Percentiles rank a stretch among this genome's conserved stretches.
phyloP scores from a whole-genome alignment of 768 basidiomycete genomes.

The Termitomyces sp. region DNA sequence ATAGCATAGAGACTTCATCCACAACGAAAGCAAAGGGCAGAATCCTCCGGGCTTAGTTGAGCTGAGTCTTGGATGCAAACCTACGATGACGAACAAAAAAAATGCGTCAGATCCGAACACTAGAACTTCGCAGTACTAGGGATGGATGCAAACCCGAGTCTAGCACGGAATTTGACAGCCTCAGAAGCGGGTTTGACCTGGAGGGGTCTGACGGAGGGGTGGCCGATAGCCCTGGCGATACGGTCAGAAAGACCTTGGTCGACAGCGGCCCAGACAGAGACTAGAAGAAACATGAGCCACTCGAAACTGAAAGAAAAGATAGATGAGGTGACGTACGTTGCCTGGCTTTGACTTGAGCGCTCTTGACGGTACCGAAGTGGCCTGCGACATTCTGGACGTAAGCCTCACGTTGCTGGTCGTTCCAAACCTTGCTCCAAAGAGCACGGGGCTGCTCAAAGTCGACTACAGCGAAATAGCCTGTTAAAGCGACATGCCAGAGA shows the following conservation, averaged over 20 bases:
- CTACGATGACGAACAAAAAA: slow-evolving; percentile 7
- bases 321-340: slow-evolving; percentile 49
- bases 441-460: slow-evolving; percentile 84
- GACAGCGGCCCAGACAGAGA: slow-evolving; percentile 77
- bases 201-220: slow-evolving; percentile 53
- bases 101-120: slow-evolving; percentile 6
- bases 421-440: slow-evolving; percentile 65
- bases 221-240: slow-evolving; percentile 71
- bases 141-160: slow-evolving; percentile 25
- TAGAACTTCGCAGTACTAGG: slow-evolving; percentile 10
- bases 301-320: not conserved
- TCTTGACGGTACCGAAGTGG: slow-evolving; percentile 61
- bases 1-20: not conserved
- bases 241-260: slow-evolving; percentile 70
- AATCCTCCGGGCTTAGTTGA: slow-evolving; percentile 4
- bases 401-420: slow-evolving; percentile 51
- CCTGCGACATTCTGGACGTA: slow-evolving; percentile 64
- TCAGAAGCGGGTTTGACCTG: slow-evolving; percentile 54
- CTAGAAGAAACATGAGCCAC: slow-evolving; percentile 26
- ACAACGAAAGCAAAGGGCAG: not conserved
- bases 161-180: slow-evolving; percentile 48
- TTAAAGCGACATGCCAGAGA: not conserved
- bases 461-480: slow-evolving; percentile 33
- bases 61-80: slow-evolving; percentile 6
- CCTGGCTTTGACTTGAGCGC: slow-evolving; percentile 49